Conservation (phyloP, 2,329 filamentous ascomycete species). For the Celoporthe dispersa region DNA sequence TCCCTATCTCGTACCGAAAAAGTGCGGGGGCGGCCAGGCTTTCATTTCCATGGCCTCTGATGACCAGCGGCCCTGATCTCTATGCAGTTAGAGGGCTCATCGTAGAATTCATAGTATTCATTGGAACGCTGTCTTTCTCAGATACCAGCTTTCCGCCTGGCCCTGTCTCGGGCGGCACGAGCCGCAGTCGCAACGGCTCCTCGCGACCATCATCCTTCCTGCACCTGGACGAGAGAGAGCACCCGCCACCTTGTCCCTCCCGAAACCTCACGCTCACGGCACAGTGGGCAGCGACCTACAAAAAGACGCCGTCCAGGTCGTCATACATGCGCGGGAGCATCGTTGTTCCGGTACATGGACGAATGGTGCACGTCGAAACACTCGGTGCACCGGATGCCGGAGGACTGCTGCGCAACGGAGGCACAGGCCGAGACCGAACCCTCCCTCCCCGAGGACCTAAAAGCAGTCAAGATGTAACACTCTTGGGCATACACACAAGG, state of each 20-base stretch:
- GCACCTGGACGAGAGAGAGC: neutral
- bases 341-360: neutral
- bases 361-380: neutral
- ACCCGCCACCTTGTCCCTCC: neutral
- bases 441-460: neutral
- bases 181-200: conserved; percentile 21
- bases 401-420: neutral
- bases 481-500: neutral
- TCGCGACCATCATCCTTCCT: conserved; percentile 17
- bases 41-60: conserved; percentile 2
- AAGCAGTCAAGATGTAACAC: neutral
- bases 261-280: neutral
- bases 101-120: neutral
- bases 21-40: conserved; percentile 2
- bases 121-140: neutral
- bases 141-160: neutral
- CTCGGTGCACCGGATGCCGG: neutral
- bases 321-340: neutral
- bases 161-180: conserved; percentile 21
- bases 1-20: neutral
- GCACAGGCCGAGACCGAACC: conserved; percentile 1
- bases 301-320: neutral
- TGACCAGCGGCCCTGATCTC: neutral
- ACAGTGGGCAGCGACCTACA: conserved; percentile 7
- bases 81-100: conserved; percentile 4